These are phyloP conservation scores for Amphicarpaea edgeworthii DNA, from an alignment of 306 rosid genomes.

Conservation along the genomic window DNA sequence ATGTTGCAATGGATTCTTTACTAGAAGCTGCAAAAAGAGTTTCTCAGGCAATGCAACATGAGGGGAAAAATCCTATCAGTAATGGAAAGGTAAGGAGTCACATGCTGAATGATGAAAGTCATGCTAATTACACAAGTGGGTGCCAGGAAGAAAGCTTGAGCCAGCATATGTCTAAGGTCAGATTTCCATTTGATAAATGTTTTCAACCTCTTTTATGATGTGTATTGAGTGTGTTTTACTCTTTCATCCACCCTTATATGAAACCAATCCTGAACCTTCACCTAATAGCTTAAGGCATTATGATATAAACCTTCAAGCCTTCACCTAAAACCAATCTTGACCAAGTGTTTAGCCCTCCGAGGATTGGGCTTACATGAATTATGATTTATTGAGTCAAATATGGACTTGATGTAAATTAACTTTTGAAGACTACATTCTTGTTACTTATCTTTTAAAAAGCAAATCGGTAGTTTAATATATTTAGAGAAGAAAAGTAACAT, in stretches of 20 bases:
- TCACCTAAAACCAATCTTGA: too few species aligned
- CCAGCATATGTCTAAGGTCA: conserved; percentile 80
- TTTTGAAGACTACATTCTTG: too few species aligned
- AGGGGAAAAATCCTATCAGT: conserved; percentile 59
- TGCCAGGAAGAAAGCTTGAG: conserved; percentile 61
- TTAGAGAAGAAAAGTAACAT: too few species aligned
- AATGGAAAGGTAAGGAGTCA: conserved; percentile 70
- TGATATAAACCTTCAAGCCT: too few species aligned
- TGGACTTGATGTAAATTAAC: too few species aligned
- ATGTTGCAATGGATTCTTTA: conserved; percentile 72
- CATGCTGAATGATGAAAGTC: conserved; percentile 55
- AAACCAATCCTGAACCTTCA: conserved; percentile 32
- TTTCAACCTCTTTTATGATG: conserved; percentile 9
- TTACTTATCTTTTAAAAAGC: too few species aligned
- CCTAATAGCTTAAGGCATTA: not conserved
- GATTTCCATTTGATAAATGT: conserved; percentile 42
- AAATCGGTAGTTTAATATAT: too few species aligned
- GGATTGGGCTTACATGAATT: too few species aligned
- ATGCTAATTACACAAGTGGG: conserved; percentile 52
- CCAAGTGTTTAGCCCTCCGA: too few species aligned
- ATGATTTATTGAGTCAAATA: too few species aligned
- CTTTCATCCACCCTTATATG: conserved; percentile 36
- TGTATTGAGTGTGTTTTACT: conserved; percentile 26
- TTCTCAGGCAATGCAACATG: conserved; percentile 61
- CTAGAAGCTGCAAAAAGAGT: conserved; percentile 79